Evolutionary conservation across 352 stramenopile genomes (phyloP).

Genomic region (Saprolegnia diclina): DNA sequence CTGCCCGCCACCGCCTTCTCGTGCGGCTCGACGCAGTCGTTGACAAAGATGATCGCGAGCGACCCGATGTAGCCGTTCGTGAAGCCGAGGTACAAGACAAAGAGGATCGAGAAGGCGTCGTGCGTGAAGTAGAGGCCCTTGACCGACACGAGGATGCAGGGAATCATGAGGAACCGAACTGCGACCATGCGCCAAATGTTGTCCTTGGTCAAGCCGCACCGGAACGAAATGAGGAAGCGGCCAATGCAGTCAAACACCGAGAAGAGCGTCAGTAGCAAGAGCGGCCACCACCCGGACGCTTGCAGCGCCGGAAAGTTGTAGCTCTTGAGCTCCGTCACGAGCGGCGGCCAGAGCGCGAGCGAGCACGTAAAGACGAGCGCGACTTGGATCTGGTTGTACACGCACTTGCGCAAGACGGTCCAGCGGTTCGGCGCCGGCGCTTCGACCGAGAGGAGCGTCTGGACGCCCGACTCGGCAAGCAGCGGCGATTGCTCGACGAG

Average conservation of each 20-base stretch:
- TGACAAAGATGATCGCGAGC: slow-evolving; percentile 75
- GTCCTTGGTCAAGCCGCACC: slow-evolving; percentile 47
- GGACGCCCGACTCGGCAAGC: slow-evolving; percentile 26
- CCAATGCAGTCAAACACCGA: slow-evolving; percentile 62
- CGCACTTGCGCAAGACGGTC: slow-evolving; percentile 60
- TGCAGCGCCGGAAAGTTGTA: slow-evolving; percentile 71
- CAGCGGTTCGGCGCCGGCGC: slow-evolving; percentile 43
- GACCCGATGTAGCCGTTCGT: slow-evolving; percentile 79
- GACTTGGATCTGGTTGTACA: slow-evolving; percentile 58
- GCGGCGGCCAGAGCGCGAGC: slow-evolving; percentile 67
- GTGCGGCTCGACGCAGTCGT: slow-evolving; percentile 62
- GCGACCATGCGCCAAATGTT: slow-evolving; percentile 67
- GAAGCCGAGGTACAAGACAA: slow-evolving; percentile 57
- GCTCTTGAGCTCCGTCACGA: slow-evolving; percentile 77
- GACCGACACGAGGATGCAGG: slow-evolving; percentile 64
- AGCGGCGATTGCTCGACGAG: slow-evolving; percentile 34
- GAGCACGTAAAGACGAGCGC: slow-evolving; percentile 65
- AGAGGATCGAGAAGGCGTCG: slow-evolving; percentile 67
- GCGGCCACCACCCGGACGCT: slow-evolving; percentile 69
- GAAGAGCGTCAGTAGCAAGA: slow-evolving; percentile 76
- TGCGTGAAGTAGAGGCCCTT: slow-evolving; percentile 61
- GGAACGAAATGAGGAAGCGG: slow-evolving; percentile 64
- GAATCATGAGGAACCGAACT: slow-evolving; percentile 51
- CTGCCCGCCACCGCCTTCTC: slow-evolving; percentile 65
- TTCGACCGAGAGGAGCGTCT: slow-evolving; percentile 5